phyloP scores from a whole-genome alignment of 305 asterid genomes.

The Caryopteris hybrid region DNA sequence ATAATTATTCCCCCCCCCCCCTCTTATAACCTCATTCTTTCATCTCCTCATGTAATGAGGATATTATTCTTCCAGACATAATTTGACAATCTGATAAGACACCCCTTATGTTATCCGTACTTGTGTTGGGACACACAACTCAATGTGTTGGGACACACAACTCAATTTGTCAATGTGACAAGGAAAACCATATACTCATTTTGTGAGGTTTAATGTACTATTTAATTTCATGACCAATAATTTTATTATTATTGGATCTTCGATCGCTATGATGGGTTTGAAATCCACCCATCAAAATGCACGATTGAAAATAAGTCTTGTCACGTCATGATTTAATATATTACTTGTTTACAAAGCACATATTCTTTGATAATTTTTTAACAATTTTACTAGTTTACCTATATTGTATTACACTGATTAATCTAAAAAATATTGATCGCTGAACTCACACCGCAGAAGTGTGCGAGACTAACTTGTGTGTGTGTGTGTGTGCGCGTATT shows the following conservation, averaged over 20 bases:
- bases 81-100: not conserved
- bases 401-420: too few species aligned
- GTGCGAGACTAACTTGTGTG: too few species aligned
- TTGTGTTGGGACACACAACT: not conserved
- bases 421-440: too few species aligned
- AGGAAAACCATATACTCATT: not conserved
- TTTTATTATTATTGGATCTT: not conserved
- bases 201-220: too few species aligned
- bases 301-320: not conserved
- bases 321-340: too few species aligned
- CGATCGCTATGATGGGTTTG: not conserved
- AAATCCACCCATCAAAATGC: too few species aligned
- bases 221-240: not conserved
- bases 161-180: not conserved
- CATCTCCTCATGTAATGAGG: not conserved
- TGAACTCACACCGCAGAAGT: too few species aligned
- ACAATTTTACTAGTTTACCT: too few species aligned
- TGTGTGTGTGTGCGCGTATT: too few species aligned
- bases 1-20: not conserved
- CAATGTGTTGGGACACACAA: not conserved
- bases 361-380: too few species aligned
- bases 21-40: conserved; percentile 7
- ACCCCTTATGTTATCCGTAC: not conserved
- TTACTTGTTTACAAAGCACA: too few species aligned
- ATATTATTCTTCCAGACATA: too few species aligned